Base-by-base conservation (phyloP, 768 basidiomycete genomes). In the Rhizopogon vesiculosus region DNA sequence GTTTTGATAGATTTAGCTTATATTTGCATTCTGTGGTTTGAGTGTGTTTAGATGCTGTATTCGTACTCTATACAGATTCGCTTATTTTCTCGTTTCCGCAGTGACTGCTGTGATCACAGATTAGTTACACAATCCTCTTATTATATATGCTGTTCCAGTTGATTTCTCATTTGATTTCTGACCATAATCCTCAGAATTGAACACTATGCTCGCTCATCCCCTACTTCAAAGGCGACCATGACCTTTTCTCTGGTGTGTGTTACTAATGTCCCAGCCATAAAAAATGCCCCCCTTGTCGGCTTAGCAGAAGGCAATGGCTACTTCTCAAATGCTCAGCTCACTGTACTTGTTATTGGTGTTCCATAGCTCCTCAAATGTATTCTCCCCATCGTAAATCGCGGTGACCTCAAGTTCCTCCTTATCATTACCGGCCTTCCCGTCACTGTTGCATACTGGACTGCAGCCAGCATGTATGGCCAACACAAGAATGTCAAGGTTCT, bases 351-450 rank as follows among this genome's bases (percentile, higher is more conserved):
- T 68, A 66, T 98, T 62, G 78, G 81, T 65, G 83, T 92, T n/a
- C 94, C 97, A 12, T 96, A 84, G 74, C 35, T 97, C 57, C 71
- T 96, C 71, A 95, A 95, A 69, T 82, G 84, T 53, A 74, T 90
- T 64, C 72, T 91, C 33, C 94, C 94, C 38, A 69, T 96, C 58
- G 82, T 98, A 69, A 86, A 78, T 64, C 85, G 87, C 60, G 88
- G 87, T 5, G 95, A 91, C 25, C 89, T 74, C n/a, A 91, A 85
- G 70, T 89, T 96, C 76, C 74, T 98, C 41, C n/a, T n/a, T n/a
- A 56, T 88, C 51, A 45, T 98, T 51, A 79, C 86, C 41, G 91
- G 89, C 35, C 45, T 89, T 0, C 97, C 94, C 15, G 78, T 87
- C 48, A 82, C 91, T 7, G 66, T 97, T 41, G 86, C 76, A 1